Evolutionary conservation across 1,284 basidiomycete species (phyloP), one percentile per base, ranked within the genome.

Genomic region (Tremellales sp.): DNA sequence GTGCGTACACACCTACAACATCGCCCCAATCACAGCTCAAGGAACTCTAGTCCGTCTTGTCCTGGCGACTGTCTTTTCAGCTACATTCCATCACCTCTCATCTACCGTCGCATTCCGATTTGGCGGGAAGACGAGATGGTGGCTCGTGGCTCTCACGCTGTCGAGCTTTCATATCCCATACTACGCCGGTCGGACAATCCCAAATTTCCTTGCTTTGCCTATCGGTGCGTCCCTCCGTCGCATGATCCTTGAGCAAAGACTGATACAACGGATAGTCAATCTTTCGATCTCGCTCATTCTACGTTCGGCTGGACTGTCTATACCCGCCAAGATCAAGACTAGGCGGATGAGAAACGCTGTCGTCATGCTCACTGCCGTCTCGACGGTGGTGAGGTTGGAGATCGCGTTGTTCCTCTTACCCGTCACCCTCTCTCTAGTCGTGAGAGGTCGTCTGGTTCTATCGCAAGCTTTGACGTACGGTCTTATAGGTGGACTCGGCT

Each of bases 141-240:
- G 84, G 60, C 91, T 86, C 67, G 70, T 82, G 1, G 51, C 90
- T 0, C 66, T 96, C 21, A 84, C 84, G 1, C 80, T 84, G 51
- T 82, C 82, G 0, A 91, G 96, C 68, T 97, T 97, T 67, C 94
- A 97, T 70, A 72, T 92, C 11, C 84, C 85, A 3, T 99, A 91
- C 72, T 98, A 91, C 85, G 86, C 89, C 74, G 84, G 90, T 3
- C 78, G 94, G 41, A 96, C 94, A 0, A 75, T 97, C 13, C 93
- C 94, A 0, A 99, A 99, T 70, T 93, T 92, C 82, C 83, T 92
- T 55, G 91, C 91, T 3, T 76, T 94, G 17, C 78, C 87, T 8
- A 82, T 84, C 45, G 85, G 89, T 92, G 57, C 45, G 80, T 67
- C 19, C 4, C 19, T 22, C 19, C 6, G 21, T 33, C 10, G n/a